Evolutionary conservation across 352 stramenopile species (phyloP), one percentile per base, ranked within the genome.

Genomic region (Globisporangium ultimum): DNA sequence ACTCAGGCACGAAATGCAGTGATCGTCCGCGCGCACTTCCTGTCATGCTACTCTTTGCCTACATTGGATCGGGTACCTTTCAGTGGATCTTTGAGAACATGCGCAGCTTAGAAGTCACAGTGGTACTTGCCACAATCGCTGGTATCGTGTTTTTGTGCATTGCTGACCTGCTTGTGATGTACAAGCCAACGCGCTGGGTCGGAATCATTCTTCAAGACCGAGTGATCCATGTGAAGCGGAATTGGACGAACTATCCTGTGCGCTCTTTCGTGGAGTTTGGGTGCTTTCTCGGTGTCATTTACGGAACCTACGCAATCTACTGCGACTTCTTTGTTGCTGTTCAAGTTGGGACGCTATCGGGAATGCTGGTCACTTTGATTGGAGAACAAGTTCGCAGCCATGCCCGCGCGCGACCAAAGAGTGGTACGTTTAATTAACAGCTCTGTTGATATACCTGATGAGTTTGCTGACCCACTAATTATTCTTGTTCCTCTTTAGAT

Each of bases 61-160:
- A 95, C 58, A 83, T 95, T 20, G 86, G 86, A 2, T 91, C 85
- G 15, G 82, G 85, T 34, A 94, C 85, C 10, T 94, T 94, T 56
- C 82, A 92, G 54, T 94, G 85, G 85, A 95, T 95, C 32, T 95
- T 89, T 51, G 86, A 95, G 54, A 91, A 95, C 56, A 87, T 92
- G 48, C 83, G 86, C 42, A 88, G 83, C 42, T 66, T 95, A 15
- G 86, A 95, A 64, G 81, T 95, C 22, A 93, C 82, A 5, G 76
- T 93, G 14, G 52, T 88, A 10, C 63, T 95, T 11, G 86, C 83
- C 1, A 88, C 86, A 0, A 73, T 93, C 17, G 86, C 86, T 49
- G 86, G 86, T 15, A 91, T 95, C 28, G 76, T 70, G n/a, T 95
- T 95, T 51, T 55, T 94, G 28, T 94, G 85, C 57, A 80, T 92